Evolutionary conservation across 2,329 filamentous ascomycete species (phyloP), one percentile per base, ranked within the genome.

Genomic region (Phaeophleospora eucalypticola): DNA sequence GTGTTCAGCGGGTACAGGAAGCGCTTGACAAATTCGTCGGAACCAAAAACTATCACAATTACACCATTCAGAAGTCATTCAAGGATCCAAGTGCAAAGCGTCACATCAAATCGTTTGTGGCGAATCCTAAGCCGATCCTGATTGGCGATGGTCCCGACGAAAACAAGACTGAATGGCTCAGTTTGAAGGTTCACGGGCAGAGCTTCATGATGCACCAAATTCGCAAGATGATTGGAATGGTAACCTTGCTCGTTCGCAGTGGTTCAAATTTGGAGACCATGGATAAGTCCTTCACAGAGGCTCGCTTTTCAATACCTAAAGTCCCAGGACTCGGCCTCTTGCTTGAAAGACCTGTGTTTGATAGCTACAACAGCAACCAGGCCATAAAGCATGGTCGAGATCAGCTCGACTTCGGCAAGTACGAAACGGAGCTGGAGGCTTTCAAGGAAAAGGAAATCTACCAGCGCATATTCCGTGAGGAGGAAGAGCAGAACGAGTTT

Each of bases 201-300:
- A 91, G 86, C 63, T 98, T 98, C 77, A 98, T 98, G 93, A 98
- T 98, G 93, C 93, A 98, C 69, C 93, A 98, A 72, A 98, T 98
- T 68, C 85, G 93, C 62, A 98, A 97, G 71, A 97, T 98, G 93
- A 88, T 98, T 14, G 89, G 87, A 46, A 89, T 98, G 85, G 88
- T 83, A 7, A 82, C 88, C 27, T 76, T 98, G 50, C 75, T 91
- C 4, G 85, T 94, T 4, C 84, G 93, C 32, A 94, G 87, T 66
- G 93, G 89, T 41, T 84, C 84, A n/a, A 51, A 60, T 18, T 76
- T 86, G 3, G 74, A 83, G 3, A 80, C 86, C 20, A 87, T 98
- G 57, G 66, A 71, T 1, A 79, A 94, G 51, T 87, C 83, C 50
- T 95, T 95, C 66, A 80, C 79, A 1, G 77, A 81, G 27, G 63